phyloP scores from a whole-genome alignment of 2,329 filamentous ascomycete species.

The Hypocreales sp. region DNA sequence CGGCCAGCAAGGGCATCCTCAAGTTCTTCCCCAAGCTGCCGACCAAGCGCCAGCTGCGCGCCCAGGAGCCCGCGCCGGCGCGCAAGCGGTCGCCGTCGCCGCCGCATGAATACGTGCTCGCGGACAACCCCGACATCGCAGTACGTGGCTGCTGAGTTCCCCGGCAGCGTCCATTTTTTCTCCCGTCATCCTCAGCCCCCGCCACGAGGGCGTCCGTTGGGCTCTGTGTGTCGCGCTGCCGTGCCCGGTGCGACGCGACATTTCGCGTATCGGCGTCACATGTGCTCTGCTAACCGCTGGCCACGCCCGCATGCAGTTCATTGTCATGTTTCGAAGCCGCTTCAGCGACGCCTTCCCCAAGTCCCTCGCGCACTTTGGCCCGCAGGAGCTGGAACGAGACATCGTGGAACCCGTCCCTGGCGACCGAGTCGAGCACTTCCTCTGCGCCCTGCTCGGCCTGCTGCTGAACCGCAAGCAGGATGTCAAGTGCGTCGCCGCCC shows the following conservation, averaged over 20 bases:
- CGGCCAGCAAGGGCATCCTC: slow-evolving; percentile 43
- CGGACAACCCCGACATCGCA: slow-evolving; percentile 83
- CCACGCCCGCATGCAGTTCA: slow-evolving; percentile 75
- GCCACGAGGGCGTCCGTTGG: neutral
- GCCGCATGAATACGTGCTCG: slow-evolving; percentile 76
- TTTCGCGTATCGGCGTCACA: slow-evolving; percentile 36
- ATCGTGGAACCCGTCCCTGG: slow-evolving; percentile 65
- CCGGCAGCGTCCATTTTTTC: slow-evolving; percentile 1
- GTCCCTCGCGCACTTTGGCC: slow-evolving; percentile 77
- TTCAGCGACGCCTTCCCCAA: slow-evolving; percentile 83
- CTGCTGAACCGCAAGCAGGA: slow-evolving; percentile 96
- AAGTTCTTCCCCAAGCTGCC: slow-evolving; percentile 51
- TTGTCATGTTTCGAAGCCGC: slow-evolving; percentile 93
- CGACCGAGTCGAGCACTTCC: slow-evolving; percentile 70
- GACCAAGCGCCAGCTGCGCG: slow-evolving; percentile 27
- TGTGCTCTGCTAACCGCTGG: too few relatives aligned
- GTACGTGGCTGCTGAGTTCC: slow-evolving; percentile 41
- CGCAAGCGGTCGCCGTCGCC: slow-evolving; percentile 77
- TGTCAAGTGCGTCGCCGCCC: slow-evolving; percentile 56
- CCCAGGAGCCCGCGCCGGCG: slow-evolving; percentile 47
- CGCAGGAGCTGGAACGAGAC: slow-evolving; percentile 86
- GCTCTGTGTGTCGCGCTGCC: slow-evolving; percentile 18
- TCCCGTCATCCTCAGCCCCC: too few relatives aligned
- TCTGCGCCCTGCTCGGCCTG: slow-evolving; percentile 78
- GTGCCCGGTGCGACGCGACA: slow-evolving; percentile 29